Evolutionary conservation across 176 grass and related monocot species (phyloP).

Genomic region (Dendrocalamus sinicus): DNA sequence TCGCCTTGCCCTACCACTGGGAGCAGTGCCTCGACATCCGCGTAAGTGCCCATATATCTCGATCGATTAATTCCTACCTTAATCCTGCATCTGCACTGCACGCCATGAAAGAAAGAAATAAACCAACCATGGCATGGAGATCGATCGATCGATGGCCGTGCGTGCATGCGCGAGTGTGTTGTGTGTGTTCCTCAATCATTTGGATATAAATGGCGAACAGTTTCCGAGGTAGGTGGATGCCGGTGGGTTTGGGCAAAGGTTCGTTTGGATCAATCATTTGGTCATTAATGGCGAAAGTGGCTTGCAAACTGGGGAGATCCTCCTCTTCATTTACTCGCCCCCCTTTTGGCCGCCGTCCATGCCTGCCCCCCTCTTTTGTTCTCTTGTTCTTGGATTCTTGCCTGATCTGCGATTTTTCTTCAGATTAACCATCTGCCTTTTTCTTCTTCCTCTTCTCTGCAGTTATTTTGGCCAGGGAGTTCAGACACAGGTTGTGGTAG

Average conservation of each 20-base stretch:
- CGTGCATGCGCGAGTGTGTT: conserved; percentile 11
- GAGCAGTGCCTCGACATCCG: conserved; percentile 98
- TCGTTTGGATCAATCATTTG: conserved; percentile 68
- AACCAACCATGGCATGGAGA: neutral
- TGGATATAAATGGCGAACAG: conserved; percentile 47
- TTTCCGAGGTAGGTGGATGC: conserved; percentile 46
- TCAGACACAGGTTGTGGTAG: neutral
- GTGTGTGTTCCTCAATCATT: conserved; percentile 44
- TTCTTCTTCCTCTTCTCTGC: neutral
- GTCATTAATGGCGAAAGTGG: conserved; percentile 69
- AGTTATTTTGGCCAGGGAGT: neutral
- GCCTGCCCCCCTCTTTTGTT: conserved; percentile 45
- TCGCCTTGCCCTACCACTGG: conserved; percentile 93
- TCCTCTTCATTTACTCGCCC: conserved; percentile 39
- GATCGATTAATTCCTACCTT: neutral
- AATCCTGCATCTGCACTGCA: neutral
- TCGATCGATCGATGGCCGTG: neutral
- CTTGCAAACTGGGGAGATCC: conserved; percentile 23
- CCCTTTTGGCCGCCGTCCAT: conserved; percentile 16
- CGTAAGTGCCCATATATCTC: conserved; percentile 46
- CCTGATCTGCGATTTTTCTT: neutral
- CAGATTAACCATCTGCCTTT: neutral
- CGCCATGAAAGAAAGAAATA: neutral
- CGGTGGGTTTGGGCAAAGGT: neutral
- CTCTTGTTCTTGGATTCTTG: conserved; percentile 51